Percentiles rank a stretch among this genome's conserved stretches.
These are phyloP conservation scores for Chaetomium fimeti DNA, from an alignment of 495 filamentous ascomycete species.

Conservation along the genomic window DNA sequence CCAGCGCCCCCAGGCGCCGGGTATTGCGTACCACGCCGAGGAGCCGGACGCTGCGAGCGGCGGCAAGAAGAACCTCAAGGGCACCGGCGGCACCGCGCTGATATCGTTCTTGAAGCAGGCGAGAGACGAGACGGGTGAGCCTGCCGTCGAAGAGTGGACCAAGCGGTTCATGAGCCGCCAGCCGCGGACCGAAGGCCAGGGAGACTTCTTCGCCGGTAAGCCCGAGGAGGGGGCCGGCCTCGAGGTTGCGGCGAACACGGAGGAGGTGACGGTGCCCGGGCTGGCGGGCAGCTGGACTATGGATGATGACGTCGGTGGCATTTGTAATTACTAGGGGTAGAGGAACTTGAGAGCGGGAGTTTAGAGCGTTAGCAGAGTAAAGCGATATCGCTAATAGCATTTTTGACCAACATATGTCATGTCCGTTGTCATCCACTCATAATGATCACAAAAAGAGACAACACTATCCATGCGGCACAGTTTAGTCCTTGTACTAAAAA, in stretches of 20 bases:
- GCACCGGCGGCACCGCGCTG: slow-evolving; percentile 87
- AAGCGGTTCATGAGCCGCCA: slow-evolving; percentile 65
- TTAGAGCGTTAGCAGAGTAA: background rate
- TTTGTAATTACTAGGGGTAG: slow-evolving; percentile 46
- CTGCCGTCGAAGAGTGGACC: slow-evolving; percentile 82
- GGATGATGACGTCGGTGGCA: slow-evolving; percentile 68
- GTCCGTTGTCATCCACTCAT: too few relatives aligned
- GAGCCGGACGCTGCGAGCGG: slow-evolving; percentile 23
- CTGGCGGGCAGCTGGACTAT: slow-evolving; percentile 83
- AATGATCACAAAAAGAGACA: too few relatives aligned
- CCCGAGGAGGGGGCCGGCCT: slow-evolving; percentile 34
- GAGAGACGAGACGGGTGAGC: slow-evolving; percentile 91
- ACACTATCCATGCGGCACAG: too few relatives aligned
- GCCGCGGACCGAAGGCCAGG: slow-evolving; percentile 43
- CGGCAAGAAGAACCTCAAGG: slow-evolving; percentile 61
- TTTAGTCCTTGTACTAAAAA: too few relatives aligned
- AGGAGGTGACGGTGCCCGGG: slow-evolving; percentile 71
- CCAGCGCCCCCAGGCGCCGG: slow-evolving; percentile 46
- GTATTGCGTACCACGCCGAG: slow-evolving; percentile 33
- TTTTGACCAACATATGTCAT: too few relatives aligned
- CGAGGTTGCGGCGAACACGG: slow-evolving; percentile 26
- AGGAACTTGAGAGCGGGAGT: background rate
- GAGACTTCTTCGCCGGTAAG: slow-evolving; percentile 65
- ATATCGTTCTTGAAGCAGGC: slow-evolving; percentile 94
- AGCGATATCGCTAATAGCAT: background rate